Evolutionary conservation across 2,329 filamentous ascomycete genomes (phyloP).

Genomic region (Cyphellophora europaea): DNA sequence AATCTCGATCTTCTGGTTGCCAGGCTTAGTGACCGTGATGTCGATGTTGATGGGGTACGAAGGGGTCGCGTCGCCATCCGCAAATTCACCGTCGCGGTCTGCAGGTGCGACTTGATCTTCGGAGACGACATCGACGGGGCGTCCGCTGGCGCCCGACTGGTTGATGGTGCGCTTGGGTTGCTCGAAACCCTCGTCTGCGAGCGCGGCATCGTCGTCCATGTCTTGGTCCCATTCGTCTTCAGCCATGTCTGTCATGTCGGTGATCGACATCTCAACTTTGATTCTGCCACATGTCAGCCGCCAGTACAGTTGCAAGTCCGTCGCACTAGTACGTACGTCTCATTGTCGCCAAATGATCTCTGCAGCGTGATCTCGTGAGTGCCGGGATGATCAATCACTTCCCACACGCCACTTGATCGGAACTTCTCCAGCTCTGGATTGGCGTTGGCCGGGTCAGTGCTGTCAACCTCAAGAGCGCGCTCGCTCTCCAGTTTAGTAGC

Average conservation of each 20-base stretch:
- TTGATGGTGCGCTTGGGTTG: constrained; percentile 49
- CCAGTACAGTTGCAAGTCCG: not conserved
- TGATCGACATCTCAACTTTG: constrained; percentile 74
- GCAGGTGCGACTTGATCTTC: constrained; percentile 49
- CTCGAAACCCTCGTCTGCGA: constrained; percentile 48
- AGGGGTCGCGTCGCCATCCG: constrained; percentile 44
- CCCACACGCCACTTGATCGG: constrained; percentile 73
- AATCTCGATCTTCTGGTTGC: constrained; percentile 75
- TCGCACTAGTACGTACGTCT: constrained; percentile 59
- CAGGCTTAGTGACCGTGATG: constrained; percentile 80
- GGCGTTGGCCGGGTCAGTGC: constrained; percentile 62
- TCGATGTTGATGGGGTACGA: constrained; percentile 74
- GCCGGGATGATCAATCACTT: constrained; percentile 69
- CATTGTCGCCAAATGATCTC: constrained; percentile 73
- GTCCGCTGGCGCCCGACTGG: constrained; percentile 39
- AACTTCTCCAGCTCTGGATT: constrained; percentile 79
- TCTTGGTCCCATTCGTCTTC: constrained; percentile 50
- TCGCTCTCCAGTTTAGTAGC: constrained; percentile 78
- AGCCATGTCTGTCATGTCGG: constrained; percentile 64
- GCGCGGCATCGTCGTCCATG: constrained; percentile 31
- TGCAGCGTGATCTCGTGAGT: constrained; percentile 81
- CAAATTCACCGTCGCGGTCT: constrained; percentile 48
- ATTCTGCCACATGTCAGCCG: constrained; percentile 42
- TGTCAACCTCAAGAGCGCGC: constrained; percentile 72
- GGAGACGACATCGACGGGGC: constrained; percentile 45